Evolutionary conservation across 1,284 basidiomycete species (phyloP).

Genomic region (Psilocybe mexicana): DNA sequence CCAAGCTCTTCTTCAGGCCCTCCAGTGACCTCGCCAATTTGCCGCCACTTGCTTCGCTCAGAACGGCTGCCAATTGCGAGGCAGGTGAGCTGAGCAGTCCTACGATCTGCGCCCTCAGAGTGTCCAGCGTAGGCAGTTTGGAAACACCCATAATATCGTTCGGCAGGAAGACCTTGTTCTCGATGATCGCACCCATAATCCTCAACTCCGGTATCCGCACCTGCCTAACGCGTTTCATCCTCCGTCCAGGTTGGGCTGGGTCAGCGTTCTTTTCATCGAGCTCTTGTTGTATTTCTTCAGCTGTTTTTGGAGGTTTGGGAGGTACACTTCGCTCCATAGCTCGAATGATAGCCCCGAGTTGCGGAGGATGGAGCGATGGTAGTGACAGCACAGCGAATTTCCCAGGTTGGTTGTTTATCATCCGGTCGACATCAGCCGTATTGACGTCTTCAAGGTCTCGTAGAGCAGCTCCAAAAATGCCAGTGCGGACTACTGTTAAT

Average conservation of each 20-base stretch:
- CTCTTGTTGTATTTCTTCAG: conserved; percentile 49
- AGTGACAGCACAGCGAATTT: conserved; percentile 68
- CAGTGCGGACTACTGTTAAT: conserved; percentile 66
- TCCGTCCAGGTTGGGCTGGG: conserved; percentile 63
- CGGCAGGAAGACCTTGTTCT: conserved; percentile 66
- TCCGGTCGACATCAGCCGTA: conserved; percentile 43
- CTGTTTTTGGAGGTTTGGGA: conserved; percentile 50
- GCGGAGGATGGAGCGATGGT: conserved; percentile 69
- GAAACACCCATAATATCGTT: conserved; percentile 60
- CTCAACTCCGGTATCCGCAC: conserved; percentile 60
- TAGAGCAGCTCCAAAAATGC: conserved; percentile 72
- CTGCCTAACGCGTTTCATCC: conserved; percentile 56
- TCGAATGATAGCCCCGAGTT: conserved; percentile 64
- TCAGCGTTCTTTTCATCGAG: conserved; percentile 59
- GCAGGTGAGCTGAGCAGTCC: conserved; percentile 74
- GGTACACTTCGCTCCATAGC: conserved; percentile 71
- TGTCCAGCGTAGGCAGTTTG: conserved; percentile 69
- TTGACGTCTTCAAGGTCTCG: conserved; percentile 59
- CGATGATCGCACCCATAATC: conserved; percentile 75
- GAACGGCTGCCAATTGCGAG: conserved; percentile 64
- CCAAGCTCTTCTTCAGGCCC: conserved; percentile 73
- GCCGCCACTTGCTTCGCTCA: conserved; percentile 75
- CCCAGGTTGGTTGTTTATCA: conserved; percentile 57
- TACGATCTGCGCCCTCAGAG: conserved; percentile 72
- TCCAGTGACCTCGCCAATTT: conserved; percentile 74